Evolutionary conservation across 2,329 filamentous ascomycete genomes (phyloP).

Genomic region (Monosporascus sp.): DNA sequence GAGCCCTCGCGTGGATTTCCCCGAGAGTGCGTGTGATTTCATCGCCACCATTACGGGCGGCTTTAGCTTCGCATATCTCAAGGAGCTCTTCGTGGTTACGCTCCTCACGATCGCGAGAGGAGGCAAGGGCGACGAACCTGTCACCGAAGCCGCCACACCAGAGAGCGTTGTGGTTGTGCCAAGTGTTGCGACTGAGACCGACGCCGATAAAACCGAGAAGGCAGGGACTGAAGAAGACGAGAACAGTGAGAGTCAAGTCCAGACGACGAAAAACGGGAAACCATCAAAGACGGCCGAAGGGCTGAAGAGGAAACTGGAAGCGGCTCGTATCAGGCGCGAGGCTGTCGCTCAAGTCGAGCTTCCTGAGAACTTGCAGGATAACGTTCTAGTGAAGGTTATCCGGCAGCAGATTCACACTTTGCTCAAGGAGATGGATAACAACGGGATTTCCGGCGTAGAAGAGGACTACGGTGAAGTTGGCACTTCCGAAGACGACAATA

Average conservation of each 20-base stretch:
- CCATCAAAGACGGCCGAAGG: not conserved
- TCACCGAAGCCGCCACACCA: not conserved
- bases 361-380: not conserved
- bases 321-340: not conserved
- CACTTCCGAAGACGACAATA: too few species aligned
- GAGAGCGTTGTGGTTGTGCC: not conserved
- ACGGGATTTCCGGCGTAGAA: not conserved
- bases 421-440: not conserved
- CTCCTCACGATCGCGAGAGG: not conserved
- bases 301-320: not conserved
- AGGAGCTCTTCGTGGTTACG: not conserved
- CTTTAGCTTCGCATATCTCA: constrained; percentile 1
- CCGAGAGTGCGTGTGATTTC: not conserved
- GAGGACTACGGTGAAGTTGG: not conserved
- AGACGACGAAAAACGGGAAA: not conserved
- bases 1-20: not conserved
- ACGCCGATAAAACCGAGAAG: not conserved
- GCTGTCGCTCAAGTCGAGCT: not conserved
- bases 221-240: not conserved
- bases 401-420: not conserved
- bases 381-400: not conserved
- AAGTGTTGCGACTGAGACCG: not conserved
- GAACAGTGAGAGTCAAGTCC: not conserved
- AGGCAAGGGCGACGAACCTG: not conserved
- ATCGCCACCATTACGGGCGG: not conserved